Evolutionary conservation across 805 yeast species (phyloP).

Genomic region (Candida golubevii): DNA sequence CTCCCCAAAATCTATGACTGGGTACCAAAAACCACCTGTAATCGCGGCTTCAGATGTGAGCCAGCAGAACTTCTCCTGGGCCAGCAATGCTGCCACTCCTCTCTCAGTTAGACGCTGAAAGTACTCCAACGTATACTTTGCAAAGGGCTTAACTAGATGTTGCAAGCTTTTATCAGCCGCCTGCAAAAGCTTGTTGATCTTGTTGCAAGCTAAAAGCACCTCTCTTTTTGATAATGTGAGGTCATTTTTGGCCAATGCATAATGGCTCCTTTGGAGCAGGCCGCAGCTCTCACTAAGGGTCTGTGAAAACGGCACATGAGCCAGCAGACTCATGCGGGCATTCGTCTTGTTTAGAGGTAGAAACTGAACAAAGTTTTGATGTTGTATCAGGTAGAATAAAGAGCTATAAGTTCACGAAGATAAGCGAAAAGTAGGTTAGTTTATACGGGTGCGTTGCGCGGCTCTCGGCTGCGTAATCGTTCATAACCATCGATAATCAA

Average conservation of each 20-base stretch:
- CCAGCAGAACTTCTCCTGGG: slow-evolving; percentile 16
- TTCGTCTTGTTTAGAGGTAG: not conserved
- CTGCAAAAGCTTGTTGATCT: slow-evolving; percentile 7
- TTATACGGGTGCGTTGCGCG: too few species aligned
- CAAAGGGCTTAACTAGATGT: slow-evolving; percentile 3
- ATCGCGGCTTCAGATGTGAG: slow-evolving; percentile 13
- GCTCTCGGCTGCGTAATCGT: too few species aligned
- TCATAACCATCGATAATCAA: too few species aligned
- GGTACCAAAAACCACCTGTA: slow-evolving; percentile 15
- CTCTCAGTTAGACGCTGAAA: slow-evolving; percentile 4
- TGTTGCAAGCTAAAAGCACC: slow-evolving; percentile 10
- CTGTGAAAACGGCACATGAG: not conserved
- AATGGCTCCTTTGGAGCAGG: slow-evolving; percentile 12
- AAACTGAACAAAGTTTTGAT: too few species aligned
- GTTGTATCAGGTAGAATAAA: too few species aligned
- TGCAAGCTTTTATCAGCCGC: not conserved
- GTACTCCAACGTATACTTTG: slow-evolving; percentile 9
- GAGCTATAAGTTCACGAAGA: too few species aligned
- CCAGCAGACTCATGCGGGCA: not conserved
- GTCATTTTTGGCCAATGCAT: slow-evolving; percentile 8
- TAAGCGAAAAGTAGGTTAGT: too few species aligned
- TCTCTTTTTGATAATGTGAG: slow-evolving; percentile 7
- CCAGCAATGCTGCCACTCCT: slow-evolving; percentile 11
- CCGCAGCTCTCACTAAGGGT: slow-evolving; percentile 1
- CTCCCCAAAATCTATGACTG: slow-evolving; percentile 7